Evolutionary conservation across 1,284 basidiomycete species (phyloP).

Genomic region (Sutorius eximius): DNA sequence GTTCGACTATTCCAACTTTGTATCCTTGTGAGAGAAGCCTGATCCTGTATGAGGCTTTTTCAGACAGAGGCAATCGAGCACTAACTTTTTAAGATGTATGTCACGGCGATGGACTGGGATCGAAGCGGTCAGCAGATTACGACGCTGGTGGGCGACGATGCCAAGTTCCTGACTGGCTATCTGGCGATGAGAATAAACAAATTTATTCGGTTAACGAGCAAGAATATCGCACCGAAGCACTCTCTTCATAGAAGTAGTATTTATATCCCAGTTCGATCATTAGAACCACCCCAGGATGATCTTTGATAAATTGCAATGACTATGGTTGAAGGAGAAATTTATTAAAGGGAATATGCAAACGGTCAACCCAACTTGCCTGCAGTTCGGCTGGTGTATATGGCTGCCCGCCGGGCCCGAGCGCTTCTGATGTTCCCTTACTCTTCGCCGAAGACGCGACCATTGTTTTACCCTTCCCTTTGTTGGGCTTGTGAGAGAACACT

Average conservation of each 20-base stretch:
- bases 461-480: slow-evolving; percentile 35
- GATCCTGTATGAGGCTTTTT: not conserved
- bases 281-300: slow-evolving; percentile 75
- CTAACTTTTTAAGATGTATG: slow-evolving; percentile 86
- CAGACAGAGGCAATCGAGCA: not conserved
- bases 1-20: slow-evolving; percentile 90
- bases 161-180: slow-evolving; percentile 80
- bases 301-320: slow-evolving; percentile 61
- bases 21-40: slow-evolving; percentile 85
- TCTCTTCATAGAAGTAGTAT: slow-evolving; percentile 86
- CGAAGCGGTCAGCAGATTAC: slow-evolving; percentile 82
- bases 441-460: slow-evolving; percentile 25
- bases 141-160: slow-evolving; percentile 74
- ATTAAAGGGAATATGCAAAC: not conserved
- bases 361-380: slow-evolving; percentile 50
- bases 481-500: slow-evolving; percentile 45
- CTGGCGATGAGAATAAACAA: slow-evolving; percentile 38
- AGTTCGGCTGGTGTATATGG: slow-evolving; percentile 83
- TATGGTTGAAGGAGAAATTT: not conserved
- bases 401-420: slow-evolving; percentile 74
- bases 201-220: not conserved
- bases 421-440: slow-evolving; percentile 44
- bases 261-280: slow-evolving; percentile 91
- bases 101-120: slow-evolving; percentile 81
- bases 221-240: slow-evolving; percentile 57